Evolutionary conservation across 306 rosid species (phyloP).

Genomic region (Clitoria ternatea): DNA sequence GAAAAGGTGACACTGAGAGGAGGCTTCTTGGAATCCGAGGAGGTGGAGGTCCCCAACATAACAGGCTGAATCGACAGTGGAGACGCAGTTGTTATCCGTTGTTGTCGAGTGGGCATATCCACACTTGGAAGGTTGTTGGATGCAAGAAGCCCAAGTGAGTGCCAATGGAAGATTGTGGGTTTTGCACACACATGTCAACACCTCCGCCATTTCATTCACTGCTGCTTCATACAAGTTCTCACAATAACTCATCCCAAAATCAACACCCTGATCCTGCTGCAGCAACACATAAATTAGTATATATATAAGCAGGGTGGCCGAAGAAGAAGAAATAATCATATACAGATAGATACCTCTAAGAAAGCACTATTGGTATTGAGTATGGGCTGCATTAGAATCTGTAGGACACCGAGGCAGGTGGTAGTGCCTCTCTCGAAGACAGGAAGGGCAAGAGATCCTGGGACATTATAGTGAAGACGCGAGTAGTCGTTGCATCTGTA

Average conservation of each 20-base stretch:
- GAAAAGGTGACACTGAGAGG: constrained; percentile 46
- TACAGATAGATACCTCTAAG: too few relatives aligned
- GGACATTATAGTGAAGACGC: background rate
- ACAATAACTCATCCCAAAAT: constrained; percentile 43
- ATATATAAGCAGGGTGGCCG: too few relatives aligned
- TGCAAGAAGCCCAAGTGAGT: constrained; percentile 59
- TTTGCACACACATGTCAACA: constrained; percentile 44
- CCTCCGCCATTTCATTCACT: constrained; percentile 49
- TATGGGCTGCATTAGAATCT: constrained; percentile 33
- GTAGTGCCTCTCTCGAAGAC: constrained; percentile 42
- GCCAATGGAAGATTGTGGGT: constrained; percentile 51
- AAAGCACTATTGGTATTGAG: too few relatives aligned
- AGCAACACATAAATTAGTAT: too few relatives aligned
- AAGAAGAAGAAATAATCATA: too few relatives aligned
- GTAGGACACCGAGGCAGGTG: constrained; percentile 51
- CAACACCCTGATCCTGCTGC: constrained; percentile 54
- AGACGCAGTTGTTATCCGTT: constrained; percentile 26
- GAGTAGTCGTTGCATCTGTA: constrained; percentile 46
- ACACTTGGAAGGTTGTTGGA: constrained; percentile 42
- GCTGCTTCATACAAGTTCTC: constrained; percentile 54
- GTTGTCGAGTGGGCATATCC: constrained; percentile 34
- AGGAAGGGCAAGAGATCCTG: constrained; percentile 50
- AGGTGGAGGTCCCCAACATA: constrained; percentile 29
- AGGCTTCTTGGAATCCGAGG: constrained; percentile 46
- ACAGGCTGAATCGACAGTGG: constrained; percentile 53